These are phyloP conservation scores for Quercus lobata DNA, from an alignment of 331 rosid genomes.

Conservation along the genomic window DNA sequence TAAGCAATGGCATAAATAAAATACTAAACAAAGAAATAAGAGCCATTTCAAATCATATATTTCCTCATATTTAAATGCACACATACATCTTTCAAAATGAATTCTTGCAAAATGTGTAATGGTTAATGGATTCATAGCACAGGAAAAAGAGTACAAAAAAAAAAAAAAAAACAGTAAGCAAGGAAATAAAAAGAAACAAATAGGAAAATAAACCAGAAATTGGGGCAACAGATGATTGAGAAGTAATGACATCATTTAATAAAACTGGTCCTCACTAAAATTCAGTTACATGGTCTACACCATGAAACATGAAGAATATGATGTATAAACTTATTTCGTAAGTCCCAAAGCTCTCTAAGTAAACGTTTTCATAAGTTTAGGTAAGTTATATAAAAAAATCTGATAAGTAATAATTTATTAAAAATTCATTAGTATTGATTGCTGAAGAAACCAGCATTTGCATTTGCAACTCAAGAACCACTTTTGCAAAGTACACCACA, in stretches of 20 bases:
- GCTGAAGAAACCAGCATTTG: slow-evolving; percentile 12
- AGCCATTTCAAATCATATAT: slow-evolving; percentile 11
- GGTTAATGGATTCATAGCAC: background rate
- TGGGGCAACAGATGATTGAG: background rate
- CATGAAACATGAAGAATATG: background rate
- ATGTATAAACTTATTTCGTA: background rate
- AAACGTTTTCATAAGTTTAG: background rate
- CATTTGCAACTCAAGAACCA: background rate
- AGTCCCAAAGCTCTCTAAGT: background rate
- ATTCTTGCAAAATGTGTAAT: background rate
- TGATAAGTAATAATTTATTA: too few species aligned
- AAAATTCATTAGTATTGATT: slow-evolving; percentile 9
- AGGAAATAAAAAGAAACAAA: background rate
- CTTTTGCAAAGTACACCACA: background rate
- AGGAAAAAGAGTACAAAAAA: background rate
- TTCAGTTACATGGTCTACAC: background rate
- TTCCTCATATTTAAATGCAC: slow-evolving; percentile 1
- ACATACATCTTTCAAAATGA: slow-evolving; percentile 12
- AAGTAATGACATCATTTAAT: background rate
- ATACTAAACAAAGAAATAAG: slow-evolving; percentile 13
- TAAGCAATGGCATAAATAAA: slow-evolving; percentile 26
- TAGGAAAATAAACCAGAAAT: background rate
- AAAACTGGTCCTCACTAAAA: too few species aligned
- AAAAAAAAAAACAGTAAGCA: background rate
- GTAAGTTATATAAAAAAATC: background rate